Percentiles rank a stretch among this genome's conserved stretches.
Evolutionary conservation across 495 filamentous ascomycete genomes (phyloP).

Genomic region (Monascus purpureus): DNA sequence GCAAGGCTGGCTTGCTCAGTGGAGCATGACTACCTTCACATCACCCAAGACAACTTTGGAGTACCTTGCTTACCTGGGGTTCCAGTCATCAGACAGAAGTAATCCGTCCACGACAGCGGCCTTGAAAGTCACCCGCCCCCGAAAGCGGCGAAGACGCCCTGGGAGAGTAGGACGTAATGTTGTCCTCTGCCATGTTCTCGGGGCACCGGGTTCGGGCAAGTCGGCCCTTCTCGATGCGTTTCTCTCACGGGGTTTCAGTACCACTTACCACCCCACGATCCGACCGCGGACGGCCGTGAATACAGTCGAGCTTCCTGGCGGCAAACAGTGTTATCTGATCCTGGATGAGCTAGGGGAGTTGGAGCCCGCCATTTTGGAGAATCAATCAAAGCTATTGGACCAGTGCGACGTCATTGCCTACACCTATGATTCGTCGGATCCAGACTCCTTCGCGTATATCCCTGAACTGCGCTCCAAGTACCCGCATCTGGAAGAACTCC

Average conservation of each 20-base stretch:
- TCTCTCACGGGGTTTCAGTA: conserved; percentile 72
- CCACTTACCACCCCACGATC: conserved; percentile 86
- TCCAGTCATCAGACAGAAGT: conserved; percentile 53
- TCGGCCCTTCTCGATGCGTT: conserved; percentile 81
- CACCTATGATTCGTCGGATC: conserved; percentile 91
- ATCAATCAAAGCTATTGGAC: conserved; percentile 78
- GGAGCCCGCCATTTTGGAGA: conserved; percentile 86
- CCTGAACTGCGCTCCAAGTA: conserved; percentile 64
- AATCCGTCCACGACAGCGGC: conserved; percentile 59
- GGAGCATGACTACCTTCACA: conserved; percentile 98
- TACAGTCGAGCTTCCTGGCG: conserved; percentile 87
- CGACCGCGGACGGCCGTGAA: conserved; percentile 88
- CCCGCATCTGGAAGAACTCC: conserved; percentile 72
- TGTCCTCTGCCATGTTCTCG: conserved; percentile 89
- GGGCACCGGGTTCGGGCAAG: conserved; percentile 71
- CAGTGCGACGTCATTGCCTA: conserved; percentile 90
- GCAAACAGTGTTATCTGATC: conserved; percentile 94
- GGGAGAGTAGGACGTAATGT: conserved; percentile 87
- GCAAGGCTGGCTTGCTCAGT: conserved; percentile 96
- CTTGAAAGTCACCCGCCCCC: conserved; percentile 79
- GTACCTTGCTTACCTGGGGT: conserved; percentile 91
- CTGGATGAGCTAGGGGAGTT: conserved; percentile 91
- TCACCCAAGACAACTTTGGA: conserved; percentile 89
- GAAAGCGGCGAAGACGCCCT: conserved; percentile 66
- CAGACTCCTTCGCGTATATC: conserved; percentile 87